Percentiles rank a stretch among this genome's conserved stretches.
phyloP scores from a whole-genome alignment of 495 filamentous ascomycete genomes.

The Penicillium ochrochloron region DNA sequence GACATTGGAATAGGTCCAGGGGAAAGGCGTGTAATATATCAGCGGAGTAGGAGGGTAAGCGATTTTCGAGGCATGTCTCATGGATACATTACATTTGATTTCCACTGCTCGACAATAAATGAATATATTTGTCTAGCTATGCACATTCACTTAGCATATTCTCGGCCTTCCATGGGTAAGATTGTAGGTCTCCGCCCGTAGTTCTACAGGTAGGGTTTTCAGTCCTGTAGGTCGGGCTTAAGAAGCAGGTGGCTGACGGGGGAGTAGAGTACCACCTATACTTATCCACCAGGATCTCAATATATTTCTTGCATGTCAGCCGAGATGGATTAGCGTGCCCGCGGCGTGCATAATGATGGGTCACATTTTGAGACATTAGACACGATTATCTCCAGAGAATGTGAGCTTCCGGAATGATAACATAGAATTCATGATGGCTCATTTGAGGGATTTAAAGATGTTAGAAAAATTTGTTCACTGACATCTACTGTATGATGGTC shows the following conservation, averaged over 20 bases:
- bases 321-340: not conserved
- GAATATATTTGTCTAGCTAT: constrained; percentile 1
- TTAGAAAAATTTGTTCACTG: too few relatives aligned
- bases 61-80: constrained; percentile 22
- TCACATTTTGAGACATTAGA: not conserved
- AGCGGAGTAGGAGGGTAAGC: constrained; percentile 28
- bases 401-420: not conserved
- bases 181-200: not conserved
- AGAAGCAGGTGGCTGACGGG: not conserved
- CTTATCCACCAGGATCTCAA: too few relatives aligned
- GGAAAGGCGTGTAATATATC: constrained; percentile 26
- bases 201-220: too few relatives aligned
- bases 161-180: not conserved
- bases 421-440: too few relatives aligned
- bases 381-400: not conserved
- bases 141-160: not conserved
- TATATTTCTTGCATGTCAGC: not conserved
- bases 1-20: not conserved
- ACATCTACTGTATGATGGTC: not conserved
- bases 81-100: constrained; percentile 6
- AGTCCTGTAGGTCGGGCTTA: too few relatives aligned
- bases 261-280: not conserved
- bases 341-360: not conserved
- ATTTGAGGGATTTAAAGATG: not conserved
- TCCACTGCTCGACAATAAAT: not conserved